A percentile compares a stretch with the other conserved stretches of the same genome.
These are phyloP conservation scores for Aspergillus glaucus DNA, from an alignment of 2,329 filamentous ascomycete species.

Conservation along the genomic window DNA sequence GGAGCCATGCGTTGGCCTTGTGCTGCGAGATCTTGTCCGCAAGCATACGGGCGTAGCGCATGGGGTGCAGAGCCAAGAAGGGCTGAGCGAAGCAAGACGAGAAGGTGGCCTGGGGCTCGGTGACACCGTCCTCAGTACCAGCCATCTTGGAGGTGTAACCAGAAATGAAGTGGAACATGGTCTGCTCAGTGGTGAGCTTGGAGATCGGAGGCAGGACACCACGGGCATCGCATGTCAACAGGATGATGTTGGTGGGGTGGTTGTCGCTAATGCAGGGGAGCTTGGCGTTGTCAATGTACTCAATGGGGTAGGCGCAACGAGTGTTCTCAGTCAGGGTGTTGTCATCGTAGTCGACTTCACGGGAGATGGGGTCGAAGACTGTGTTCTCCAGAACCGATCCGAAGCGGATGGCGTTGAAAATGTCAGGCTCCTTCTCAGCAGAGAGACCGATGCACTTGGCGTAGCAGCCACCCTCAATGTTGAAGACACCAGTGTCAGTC, in stretches of 20 bases:
- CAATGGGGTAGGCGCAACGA: constrained; percentile 95
- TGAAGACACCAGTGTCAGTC: constrained; percentile 95
- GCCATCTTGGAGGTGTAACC: constrained; percentile 99
- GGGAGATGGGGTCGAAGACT: constrained; percentile 86
- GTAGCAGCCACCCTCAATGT: constrained; percentile 99
- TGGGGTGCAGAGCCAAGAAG: constrained; percentile 96
- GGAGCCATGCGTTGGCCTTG: constrained; percentile 93
- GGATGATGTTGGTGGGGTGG: constrained; percentile 95
- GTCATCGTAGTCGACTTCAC: constrained; percentile 93
- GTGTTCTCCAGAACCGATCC: constrained; percentile 98
- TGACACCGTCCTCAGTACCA: constrained; percentile 93
- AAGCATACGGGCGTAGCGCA: constrained; percentile 98
- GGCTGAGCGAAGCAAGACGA: constrained; percentile 98
- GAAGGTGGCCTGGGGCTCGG: constrained; percentile 97
- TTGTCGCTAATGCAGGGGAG: constrained; percentile 83
- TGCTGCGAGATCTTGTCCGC: constrained; percentile 95
- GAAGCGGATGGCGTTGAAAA: constrained; percentile 91
- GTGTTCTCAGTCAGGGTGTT: constrained; percentile 95
- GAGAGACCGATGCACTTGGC: constrained; percentile 98
- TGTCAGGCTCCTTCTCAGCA: constrained; percentile 98
- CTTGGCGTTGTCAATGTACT: constrained; percentile 98
- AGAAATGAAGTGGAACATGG: constrained; percentile 99
- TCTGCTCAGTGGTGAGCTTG: constrained; percentile 88
- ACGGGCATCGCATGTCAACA: constrained; percentile 94
- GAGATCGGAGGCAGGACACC: constrained; percentile 97